Evolutionary conservation across 2,329 filamentous ascomycete genomes (phyloP).

Genomic region (Claviceps arundinis): DNA sequence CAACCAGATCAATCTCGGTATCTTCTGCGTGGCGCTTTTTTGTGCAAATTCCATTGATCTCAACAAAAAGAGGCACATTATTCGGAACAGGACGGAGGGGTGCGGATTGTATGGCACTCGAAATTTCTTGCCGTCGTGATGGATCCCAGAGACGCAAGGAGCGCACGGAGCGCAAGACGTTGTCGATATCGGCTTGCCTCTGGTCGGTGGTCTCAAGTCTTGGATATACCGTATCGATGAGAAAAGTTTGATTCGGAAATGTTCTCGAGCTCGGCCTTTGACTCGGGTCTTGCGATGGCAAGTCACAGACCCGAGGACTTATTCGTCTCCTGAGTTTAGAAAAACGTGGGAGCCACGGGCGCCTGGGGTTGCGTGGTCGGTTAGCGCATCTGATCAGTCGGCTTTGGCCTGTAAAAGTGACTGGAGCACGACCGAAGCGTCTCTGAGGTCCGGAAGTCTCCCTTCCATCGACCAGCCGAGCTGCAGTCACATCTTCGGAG

Average conservation of each 20-base stretch:
- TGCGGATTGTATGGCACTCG: background rate
- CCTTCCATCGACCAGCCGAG: background rate
- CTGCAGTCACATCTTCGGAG: background rate
- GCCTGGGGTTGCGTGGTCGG: slow-evolving; percentile 2
- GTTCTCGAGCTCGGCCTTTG: background rate
- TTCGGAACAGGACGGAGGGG: background rate
- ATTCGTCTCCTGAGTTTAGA: background rate
- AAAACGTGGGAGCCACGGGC: slow-evolving; percentile 5
- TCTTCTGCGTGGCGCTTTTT: slow-evolving; percentile 18
- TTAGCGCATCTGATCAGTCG: slow-evolving; percentile 1
- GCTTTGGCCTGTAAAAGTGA: background rate
- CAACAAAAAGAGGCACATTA: slow-evolving; percentile 4
- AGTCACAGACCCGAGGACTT: background rate
- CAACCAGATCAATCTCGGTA: slow-evolving; percentile 19
- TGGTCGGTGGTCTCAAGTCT: background rate
- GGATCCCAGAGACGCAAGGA: background rate
- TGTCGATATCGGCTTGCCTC: background rate
- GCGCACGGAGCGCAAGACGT: background rate
- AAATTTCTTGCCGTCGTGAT: background rate
- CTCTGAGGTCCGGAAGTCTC: background rate
- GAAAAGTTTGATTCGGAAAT: slow-evolving; percentile 1
- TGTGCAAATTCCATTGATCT: slow-evolving; percentile 16
- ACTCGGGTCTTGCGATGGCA: background rate
- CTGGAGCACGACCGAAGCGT: background rate
- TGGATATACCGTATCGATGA: slow-evolving; percentile 3